Percentiles rank a stretch among this genome's conserved stretches.
These are phyloP conservation scores for Drosera spatulata DNA, from an alignment of 179 eudicot species.

Conservation along the genomic window DNA sequence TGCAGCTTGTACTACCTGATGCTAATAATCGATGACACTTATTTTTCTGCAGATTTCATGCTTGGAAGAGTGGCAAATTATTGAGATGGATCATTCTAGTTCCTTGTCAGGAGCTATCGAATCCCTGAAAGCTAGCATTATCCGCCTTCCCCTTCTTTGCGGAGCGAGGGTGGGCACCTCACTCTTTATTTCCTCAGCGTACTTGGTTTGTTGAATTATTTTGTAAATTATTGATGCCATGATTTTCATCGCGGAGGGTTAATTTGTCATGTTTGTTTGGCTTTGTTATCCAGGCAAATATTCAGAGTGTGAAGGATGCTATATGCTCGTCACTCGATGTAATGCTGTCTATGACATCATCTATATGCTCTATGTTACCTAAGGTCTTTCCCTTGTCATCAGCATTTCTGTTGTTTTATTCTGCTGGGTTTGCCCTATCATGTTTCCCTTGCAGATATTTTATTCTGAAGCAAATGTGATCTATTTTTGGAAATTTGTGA, in stretches of 20 bases:
- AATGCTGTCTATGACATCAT: slow-evolving; percentile 74
- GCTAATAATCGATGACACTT: not conserved
- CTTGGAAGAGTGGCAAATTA: slow-evolving; percentile 72
- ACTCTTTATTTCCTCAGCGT: not conserved
- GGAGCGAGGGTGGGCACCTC: slow-evolving; percentile 65
- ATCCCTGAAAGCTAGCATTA: slow-evolving; percentile 75
- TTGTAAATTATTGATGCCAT: no score
- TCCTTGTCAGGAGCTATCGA: slow-evolving; percentile 70
- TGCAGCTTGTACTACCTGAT: no score
- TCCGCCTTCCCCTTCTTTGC: slow-evolving; percentile 79
- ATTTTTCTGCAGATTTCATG: slow-evolving; percentile 36
- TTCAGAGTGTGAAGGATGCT: slow-evolving; percentile 64
- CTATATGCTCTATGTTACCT: slow-evolving; percentile 42
- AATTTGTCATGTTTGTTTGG: not conserved
- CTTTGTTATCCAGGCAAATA: slow-evolving; percentile 45
- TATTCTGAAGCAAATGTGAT: no score
- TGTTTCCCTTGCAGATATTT: no score
- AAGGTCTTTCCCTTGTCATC: slow-evolving; percentile 25
- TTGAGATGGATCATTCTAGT: slow-evolving; percentile 57
- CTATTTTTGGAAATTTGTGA: no score
- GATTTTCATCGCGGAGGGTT: not conserved
- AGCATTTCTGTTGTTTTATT: no score
- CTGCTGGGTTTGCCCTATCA: no score
- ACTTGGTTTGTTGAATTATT: not conserved
- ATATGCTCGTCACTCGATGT: slow-evolving; percentile 77